Evolutionary conservation across 768 basidiomycete genomes (phyloP), one percentile per base, ranked within the genome.

Genomic region (Amanita phalloides): DNA sequence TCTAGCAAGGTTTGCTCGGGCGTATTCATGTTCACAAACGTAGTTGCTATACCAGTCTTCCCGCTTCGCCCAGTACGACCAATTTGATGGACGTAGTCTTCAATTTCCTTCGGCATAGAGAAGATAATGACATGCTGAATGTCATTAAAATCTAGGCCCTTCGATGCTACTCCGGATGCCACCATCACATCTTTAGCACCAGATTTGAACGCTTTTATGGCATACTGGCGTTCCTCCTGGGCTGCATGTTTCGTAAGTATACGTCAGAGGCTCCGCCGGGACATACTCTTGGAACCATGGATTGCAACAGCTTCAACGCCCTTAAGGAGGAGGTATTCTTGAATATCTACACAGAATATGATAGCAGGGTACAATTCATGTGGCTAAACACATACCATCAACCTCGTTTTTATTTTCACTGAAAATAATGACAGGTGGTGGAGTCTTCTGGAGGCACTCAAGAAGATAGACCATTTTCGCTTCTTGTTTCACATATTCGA

Each of bases 361-460:
- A 51, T 47, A 54, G 6, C 17, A 35, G 48, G n/a, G 51, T 45
- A 54, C 9, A 46, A 14, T 41, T 32, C 28, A 26, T 11, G 36
- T 52, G 36, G 33, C 48, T 49, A 32, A 45, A 37, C 46, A 55
- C 78, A 60, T 57, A 93, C 93, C 94, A 62, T 99, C 96, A n/a
- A 99, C 96, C 65, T 99, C 96, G 63, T 99, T 98, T 75, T 99
- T 99, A 71, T 95, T 98, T 64, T 99, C 96, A 57, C 88, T 92
- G 66, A 99, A 99, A 53, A 98, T 79, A 67, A 98, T 96, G 45
- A 95, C 93, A 1, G 96, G 96, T 6, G 96, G 96, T 0, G 96
- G 86, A 0, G 96, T 99, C 71, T 98, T 99, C 64, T 98, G 96
- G 55, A 99, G 67, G 65, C 94, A 97, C 66, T 99, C 96, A 44